Conservation (phyloP, 2,329 filamentous ascomycete species). For the Aspergillus candidus region DNA sequence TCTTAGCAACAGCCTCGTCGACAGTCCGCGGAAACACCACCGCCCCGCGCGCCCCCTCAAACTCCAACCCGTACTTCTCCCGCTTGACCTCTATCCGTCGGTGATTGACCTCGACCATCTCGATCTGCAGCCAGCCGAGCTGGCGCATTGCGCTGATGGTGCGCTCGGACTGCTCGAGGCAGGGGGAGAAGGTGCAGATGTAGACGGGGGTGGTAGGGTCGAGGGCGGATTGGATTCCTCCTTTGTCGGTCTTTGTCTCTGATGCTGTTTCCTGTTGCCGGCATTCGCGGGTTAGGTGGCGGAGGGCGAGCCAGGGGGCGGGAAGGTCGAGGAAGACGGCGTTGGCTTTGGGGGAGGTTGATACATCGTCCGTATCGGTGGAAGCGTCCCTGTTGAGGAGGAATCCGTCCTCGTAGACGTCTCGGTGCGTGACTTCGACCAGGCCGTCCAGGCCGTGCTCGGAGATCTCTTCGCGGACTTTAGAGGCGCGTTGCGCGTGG, state of each 20-base stretch:
- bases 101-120: constrained; percentile 85
- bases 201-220: constrained; percentile 66
- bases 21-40: constrained; percentile 63
- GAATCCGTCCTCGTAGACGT: constrained; percentile 47
- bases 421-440: constrained; percentile 43
- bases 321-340: constrained; percentile 48
- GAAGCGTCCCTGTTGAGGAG: constrained; percentile 25
- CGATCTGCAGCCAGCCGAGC: constrained; percentile 82
- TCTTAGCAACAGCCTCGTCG: constrained; percentile 66
- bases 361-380: too few species aligned
- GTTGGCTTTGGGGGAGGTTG: constrained; percentile 35
- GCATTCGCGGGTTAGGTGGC: constrained; percentile 37
- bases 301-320: constrained; percentile 46
- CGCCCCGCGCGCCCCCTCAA: constrained; percentile 61
- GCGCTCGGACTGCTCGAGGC: constrained; percentile 88
- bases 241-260: too few species aligned
- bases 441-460: constrained; percentile 41
- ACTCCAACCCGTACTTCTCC: constrained; percentile 68
- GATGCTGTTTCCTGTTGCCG: constrained; percentile 2
- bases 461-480: constrained; percentile 38
- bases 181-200: constrained; percentile 92
- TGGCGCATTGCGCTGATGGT: constrained; percentile 76
- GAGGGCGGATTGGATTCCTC: constrained; percentile 47
- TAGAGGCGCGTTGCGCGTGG: constrained; percentile 39
- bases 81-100: constrained; percentile 73